A percentile compares a stretch with the other conserved stretches of the same genome.
Evolutionary conservation across 2,329 filamentous ascomycete species (phyloP).

Genomic region (Alternaria alternata): DNA sequence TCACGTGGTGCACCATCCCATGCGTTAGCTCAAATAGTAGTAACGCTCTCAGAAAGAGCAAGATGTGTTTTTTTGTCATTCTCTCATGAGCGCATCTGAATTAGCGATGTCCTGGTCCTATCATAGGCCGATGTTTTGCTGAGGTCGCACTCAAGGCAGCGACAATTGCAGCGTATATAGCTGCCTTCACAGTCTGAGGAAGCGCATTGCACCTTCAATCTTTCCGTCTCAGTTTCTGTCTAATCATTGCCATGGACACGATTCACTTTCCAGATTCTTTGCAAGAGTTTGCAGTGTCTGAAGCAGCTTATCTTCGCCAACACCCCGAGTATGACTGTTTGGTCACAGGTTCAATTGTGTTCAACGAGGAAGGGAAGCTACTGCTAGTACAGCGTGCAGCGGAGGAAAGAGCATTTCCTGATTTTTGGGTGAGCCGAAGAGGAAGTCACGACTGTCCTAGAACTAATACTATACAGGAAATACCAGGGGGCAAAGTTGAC

Average conservation of each 20-base stretch:
- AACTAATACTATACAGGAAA: slow-evolving; percentile 52
- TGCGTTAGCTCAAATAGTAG: neutral
- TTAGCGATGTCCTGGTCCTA: neutral
- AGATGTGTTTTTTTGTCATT: neutral
- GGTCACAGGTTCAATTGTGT: slow-evolving; percentile 43
- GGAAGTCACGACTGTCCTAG: neutral
- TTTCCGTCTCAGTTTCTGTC: neutral
- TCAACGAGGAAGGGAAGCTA: slow-evolving; percentile 42
- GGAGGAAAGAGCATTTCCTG: slow-evolving; percentile 46
- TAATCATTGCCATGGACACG: slow-evolving; percentile 9
- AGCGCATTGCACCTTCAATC: neutral
- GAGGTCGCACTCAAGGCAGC: slow-evolving; percentile 11
- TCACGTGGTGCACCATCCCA: slow-evolving; percentile 13
- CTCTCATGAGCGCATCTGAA: neutral
- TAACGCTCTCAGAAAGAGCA: no score
- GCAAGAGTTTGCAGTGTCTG: slow-evolving; percentile 41
- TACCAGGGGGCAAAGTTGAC: slow-evolving; percentile 61
- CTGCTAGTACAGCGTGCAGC: slow-evolving; percentile 48
- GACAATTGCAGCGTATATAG: slow-evolving; percentile 2
- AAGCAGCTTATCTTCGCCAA: slow-evolving; percentile 35
- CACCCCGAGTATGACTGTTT: slow-evolving; percentile 40
- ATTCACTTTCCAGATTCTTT: slow-evolving; percentile 36
- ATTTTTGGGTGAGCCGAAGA: slow-evolving; percentile 40
- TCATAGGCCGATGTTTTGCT: neutral
- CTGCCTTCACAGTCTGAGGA: neutral